Conservation (phyloP, 2,329 filamentous ascomycete species). For the Aureobasidium sp. region DNA sequence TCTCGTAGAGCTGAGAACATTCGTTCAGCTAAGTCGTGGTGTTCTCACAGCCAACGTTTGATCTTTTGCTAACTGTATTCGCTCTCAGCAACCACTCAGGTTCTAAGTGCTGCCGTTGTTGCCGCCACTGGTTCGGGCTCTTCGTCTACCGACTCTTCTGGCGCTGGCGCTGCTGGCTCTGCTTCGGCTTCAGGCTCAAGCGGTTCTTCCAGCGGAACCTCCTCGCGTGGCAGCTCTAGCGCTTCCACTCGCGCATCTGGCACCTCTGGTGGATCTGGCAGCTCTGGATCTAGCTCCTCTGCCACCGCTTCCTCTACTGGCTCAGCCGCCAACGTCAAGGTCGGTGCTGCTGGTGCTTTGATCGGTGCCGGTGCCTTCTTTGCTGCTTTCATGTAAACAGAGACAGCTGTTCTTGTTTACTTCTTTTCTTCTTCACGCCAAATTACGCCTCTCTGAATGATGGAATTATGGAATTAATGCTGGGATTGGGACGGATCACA, state of each 20-base stretch:
- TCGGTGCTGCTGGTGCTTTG: constrained; percentile 26
- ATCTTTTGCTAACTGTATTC: too few species aligned
- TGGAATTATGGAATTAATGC: not conserved
- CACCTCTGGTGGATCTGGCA: constrained; percentile 6
- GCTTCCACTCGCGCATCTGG: constrained; percentile 11
- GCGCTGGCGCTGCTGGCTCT: constrained; percentile 10
- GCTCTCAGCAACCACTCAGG: constrained; percentile 24
- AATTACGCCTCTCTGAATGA: not conserved
- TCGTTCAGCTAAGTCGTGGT: too few species aligned
- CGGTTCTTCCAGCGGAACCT: not conserved
- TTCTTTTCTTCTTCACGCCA: not conserved
- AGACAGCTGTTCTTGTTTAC: not conserved
- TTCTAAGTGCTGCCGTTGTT: constrained; percentile 1
- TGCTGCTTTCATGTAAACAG: constrained; percentile 27
- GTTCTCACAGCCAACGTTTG: too few species aligned
- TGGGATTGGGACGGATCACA: not conserved
- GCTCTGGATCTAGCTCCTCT: constrained; percentile 18
- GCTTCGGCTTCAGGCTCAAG: constrained; percentile 4
- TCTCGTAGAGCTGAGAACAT: too few species aligned
- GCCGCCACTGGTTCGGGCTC: constrained; percentile 13
- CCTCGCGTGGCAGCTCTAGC: not conserved
- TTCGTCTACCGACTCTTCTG: constrained; percentile 13
- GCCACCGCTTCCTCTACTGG: constrained; percentile 16
- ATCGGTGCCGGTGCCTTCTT: constrained; percentile 29
- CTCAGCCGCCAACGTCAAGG: constrained; percentile 22